phyloP scores from a whole-genome alignment of 305 asterid species.

The Fraxinus greggii region DNA sequence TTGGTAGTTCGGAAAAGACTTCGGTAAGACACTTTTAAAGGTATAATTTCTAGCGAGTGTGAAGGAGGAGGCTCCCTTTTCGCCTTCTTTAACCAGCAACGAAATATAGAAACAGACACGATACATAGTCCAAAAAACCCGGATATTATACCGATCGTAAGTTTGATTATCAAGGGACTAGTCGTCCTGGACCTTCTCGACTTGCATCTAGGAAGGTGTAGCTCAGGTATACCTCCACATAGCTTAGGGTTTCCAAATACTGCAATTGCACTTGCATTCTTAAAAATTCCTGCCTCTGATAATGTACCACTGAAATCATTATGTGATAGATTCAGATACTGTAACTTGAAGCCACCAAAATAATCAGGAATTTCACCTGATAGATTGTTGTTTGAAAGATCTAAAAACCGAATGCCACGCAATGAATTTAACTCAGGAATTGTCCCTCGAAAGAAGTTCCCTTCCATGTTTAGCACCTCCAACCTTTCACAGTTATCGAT shows the following conservation, averaged over 20 bases:
- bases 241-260: conserved; percentile 26
- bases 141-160: neutral
- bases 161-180: neutral
- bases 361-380: conserved; percentile 28
- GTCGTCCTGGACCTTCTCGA: neutral
- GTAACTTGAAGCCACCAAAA: conserved; percentile 20
- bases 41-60: neutral
- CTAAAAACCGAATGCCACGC: conserved; percentile 22
- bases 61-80: neutral
- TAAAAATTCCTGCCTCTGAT: conserved; percentile 21
- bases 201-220: conserved; percentile 24
- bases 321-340: conserved; percentile 26
- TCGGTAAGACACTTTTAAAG: conserved; percentile 13
- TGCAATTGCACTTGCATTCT: conserved; percentile 21
- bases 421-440: conserved; percentile 26
- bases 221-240: conserved; percentile 34
- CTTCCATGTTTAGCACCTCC: conserved; percentile 20
- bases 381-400: conserved; percentile 27
- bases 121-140: conserved; percentile 9
- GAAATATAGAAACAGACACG: neutral
- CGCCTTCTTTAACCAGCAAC: neutral
- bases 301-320: conserved; percentile 31
- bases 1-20: conserved; percentile 19
- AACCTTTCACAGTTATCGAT: conserved; percentile 25
- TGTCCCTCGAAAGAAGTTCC: conserved; percentile 23